Evolutionary conservation across 1,139 yeast species (phyloP), one percentile per base, ranked within the genome.

Genomic region (Geotrichum reessii): DNA sequence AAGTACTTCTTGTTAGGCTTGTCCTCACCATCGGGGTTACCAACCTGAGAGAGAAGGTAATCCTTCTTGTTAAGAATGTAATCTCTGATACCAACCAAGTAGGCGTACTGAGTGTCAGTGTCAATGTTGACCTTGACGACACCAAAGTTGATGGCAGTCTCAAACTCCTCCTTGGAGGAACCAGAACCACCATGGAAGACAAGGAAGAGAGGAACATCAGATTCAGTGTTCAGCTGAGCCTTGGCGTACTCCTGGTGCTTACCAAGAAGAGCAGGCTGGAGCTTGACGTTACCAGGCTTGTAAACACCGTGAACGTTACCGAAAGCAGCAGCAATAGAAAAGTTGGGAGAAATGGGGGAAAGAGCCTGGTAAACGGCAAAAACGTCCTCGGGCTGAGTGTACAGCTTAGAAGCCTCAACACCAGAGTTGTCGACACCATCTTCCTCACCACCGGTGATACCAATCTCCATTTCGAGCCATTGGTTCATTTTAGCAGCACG

Each of bases 171-270:
- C 79, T 87, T 95, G 67, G 95, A 73, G 58, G 99, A 95, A 78
- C 99, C 99, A 63, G 99, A 93, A 78, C 99, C 99, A 81, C 99
- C 99, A 84, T 93, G 99, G 97, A 93, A 93, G 67, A 93, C 99
- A 72, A 93, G 84, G 87, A 85, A 95, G 74, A 93, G 81, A 76
- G 99, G 99, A 78, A 83, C 81, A 68, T 78, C 75, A 66, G 77
- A 74, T 60, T 75, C 73, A 67, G 86, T 73, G 66, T 80, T 80
- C 67, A 81, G 73, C 73, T 85, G 77, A 77, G 85, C 78, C 78
- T 83, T 79, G 65, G 84, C 78, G 79, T 85, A 91, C 65, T 78
- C 80, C 82, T 95, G 99, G 83, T 93, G 98, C 71, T 90, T 95
- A 74, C 95, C 97, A 77, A 93, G 86, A 74, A 93, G 86, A 71